A percentile compares a stretch with the other conserved stretches of the same genome.
Conservation (phyloP, 768 basidiomycete species). For the Lactarius hengduanensis region DNA sequence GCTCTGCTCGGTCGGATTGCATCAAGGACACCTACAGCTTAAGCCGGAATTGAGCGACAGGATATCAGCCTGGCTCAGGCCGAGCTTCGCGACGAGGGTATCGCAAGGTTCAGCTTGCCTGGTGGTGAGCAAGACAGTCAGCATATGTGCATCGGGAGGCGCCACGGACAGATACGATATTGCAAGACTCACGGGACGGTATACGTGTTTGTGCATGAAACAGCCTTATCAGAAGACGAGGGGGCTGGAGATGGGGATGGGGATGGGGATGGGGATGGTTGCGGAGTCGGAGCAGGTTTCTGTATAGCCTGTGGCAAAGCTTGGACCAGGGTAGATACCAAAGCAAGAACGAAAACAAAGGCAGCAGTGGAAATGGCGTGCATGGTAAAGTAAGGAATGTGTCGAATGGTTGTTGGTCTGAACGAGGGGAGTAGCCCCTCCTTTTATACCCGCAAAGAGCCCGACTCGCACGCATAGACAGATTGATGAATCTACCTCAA, state of each 20-base stretch:
- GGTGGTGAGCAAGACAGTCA: background rate
- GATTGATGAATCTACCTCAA: background rate
- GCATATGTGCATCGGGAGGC: background rate
- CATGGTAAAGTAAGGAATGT: background rate
- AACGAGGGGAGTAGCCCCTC: background rate
- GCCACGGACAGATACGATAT: background rate
- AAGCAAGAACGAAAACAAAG: slow-evolving; percentile 7
- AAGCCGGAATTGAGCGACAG: slow-evolving; percentile 6
- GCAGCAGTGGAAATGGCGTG: background rate
- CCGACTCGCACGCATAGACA: too few relatives aligned
- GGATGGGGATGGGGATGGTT: background rate
- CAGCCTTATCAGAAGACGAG: background rate
- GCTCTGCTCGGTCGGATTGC: background rate
- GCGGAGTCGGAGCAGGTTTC: too few relatives aligned
- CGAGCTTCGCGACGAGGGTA: background rate
- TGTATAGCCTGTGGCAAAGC: background rate
- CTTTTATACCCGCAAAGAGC: slow-evolving; percentile 1
- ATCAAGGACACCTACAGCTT: slow-evolving; percentile 1
- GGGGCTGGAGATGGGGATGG: background rate
- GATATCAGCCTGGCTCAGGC: background rate
- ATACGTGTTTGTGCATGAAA: background rate
- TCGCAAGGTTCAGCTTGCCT: slow-evolving; percentile 8
- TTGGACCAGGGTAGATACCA: background rate
- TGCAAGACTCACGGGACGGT: background rate
- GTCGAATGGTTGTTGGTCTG: background rate